These are phyloP conservation scores for Sugiyamaella paludigena DNA, from an alignment of 1,139 yeast species.

Conservation along the genomic window DNA sequence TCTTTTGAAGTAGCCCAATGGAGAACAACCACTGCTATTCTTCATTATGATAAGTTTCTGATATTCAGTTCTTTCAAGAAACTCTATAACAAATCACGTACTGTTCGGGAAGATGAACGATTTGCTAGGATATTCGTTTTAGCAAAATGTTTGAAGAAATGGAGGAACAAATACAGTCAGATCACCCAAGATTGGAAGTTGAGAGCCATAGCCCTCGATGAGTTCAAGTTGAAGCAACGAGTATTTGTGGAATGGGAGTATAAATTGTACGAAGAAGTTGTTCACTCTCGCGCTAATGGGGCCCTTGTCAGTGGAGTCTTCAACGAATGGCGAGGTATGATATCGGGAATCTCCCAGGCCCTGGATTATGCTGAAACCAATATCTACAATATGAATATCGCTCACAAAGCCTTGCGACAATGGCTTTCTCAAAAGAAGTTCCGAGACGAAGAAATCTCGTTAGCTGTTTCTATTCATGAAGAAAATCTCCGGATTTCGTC, in stretches of 20 bases:
- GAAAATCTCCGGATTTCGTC: background rate
- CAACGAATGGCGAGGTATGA: background rate
- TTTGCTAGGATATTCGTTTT: constrained; percentile 6
- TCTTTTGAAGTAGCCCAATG: constrained; percentile 8
- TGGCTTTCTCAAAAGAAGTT: background rate
- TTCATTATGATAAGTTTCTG: constrained; percentile 1
- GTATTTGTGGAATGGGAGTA: constrained; percentile 8
- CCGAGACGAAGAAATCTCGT: background rate
- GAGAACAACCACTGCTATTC: constrained; percentile 10
- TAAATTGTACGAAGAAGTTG: constrained; percentile 8
- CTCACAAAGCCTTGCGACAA: background rate
- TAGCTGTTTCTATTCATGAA: background rate
- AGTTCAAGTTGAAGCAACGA: constrained; percentile 2
- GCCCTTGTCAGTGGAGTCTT: background rate
- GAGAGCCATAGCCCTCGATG: background rate
- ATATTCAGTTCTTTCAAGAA: constrained; percentile 1
- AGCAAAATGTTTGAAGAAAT: constrained; percentile 8
- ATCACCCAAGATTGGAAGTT: background rate
- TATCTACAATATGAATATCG: background rate
- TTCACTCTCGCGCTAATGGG: background rate
- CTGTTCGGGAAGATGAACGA: constrained; percentile 6
- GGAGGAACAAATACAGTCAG: constrained; percentile 1
- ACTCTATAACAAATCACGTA: constrained; percentile 5
- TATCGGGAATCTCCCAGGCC: too few relatives aligned
- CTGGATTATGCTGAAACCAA: background rate